phyloP scores from a whole-genome alignment of 2,329 filamentous ascomycete species.

The Aureobasidium sp. region DNA sequence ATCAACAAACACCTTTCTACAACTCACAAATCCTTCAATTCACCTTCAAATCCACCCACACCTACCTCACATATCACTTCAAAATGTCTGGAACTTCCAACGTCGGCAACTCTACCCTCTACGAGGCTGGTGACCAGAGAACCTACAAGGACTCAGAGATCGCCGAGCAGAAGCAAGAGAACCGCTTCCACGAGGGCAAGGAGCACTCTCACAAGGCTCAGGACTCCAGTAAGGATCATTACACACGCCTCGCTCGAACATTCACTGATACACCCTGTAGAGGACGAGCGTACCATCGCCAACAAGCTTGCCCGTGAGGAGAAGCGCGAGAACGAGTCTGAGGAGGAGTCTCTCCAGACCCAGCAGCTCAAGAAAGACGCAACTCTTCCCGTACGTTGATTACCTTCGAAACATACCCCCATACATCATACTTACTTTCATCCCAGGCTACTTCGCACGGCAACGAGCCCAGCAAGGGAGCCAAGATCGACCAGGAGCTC shows the following conservation, averaged over 20 bases:
- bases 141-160: conserved; percentile 47
- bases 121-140: conserved; percentile 68
- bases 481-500: conserved; percentile 63
- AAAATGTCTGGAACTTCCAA: conserved; percentile 49
- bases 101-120: conserved; percentile 59
- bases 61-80: conserved; percentile 12
- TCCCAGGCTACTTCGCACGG: conserved; percentile 57
- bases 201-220: conserved; percentile 59
- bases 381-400: conserved; percentile 37
- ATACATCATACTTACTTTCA: conserved; percentile 4
- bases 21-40: conserved; percentile 10
- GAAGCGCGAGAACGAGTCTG: conserved; percentile 43
- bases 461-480: conserved; percentile 66
- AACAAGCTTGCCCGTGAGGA: conserved; percentile 63
- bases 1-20: conserved; percentile 12
- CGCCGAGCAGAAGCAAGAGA: conserved; percentile 41
- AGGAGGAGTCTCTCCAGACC: conserved; percentile 32
- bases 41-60: background rate
- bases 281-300: conserved; percentile 65
- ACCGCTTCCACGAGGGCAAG: conserved; percentile 66
- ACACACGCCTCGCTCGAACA: background rate
- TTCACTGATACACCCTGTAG: conserved; percentile 32
- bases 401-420: background rate
- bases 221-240: conserved; percentile 59
- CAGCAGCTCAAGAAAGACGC: conserved; percentile 51